These are phyloP conservation scores for Aspergillus neotritici DNA, from an alignment of 2,329 filamentous ascomycete species.

Conservation along the genomic window DNA sequence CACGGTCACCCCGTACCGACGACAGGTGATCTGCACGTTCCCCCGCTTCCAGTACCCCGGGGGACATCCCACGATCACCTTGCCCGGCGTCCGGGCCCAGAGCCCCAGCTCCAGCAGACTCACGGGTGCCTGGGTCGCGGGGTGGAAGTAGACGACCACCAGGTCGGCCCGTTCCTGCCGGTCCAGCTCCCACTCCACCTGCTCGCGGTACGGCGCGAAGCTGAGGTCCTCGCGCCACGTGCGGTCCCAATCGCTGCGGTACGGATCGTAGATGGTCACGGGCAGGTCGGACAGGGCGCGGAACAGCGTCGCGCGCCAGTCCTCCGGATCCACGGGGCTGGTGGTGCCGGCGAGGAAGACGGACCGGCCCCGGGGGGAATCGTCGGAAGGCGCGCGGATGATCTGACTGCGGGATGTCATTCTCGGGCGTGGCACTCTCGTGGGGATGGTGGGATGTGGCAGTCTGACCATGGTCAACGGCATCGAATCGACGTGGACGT, in stretches of 20 bases:
- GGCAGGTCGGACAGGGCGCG: background rate
- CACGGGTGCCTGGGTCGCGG: constrained; percentile 6
- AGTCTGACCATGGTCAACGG: too few species aligned
- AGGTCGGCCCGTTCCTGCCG: constrained; percentile 6
- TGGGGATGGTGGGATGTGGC: too few species aligned
- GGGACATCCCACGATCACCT: constrained; percentile 7
- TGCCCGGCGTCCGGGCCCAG: constrained; percentile 4
- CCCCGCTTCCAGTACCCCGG: constrained; percentile 12
- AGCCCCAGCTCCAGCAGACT: constrained; percentile 9
- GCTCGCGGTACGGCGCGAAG: constrained; percentile 4
- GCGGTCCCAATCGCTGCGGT: constrained; percentile 4
- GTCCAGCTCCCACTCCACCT: constrained; percentile 9
- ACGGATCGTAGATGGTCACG: constrained; percentile 6
- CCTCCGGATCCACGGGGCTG: background rate
- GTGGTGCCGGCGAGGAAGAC: constrained; percentile 6
- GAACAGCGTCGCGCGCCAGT: constrained; percentile 5
- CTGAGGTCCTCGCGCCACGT: constrained; percentile 5
- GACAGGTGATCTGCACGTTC: constrained; percentile 10
- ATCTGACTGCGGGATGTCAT: background rate
- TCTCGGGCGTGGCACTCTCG: too few species aligned
- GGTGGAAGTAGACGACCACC: constrained; percentile 10
- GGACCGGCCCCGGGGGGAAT: constrained; percentile 1
- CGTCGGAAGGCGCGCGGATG: constrained; percentile 4
- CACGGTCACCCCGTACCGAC: constrained; percentile 5
- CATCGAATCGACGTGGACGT: too few species aligned